Percentiles rank a stretch among this genome's conserved stretches.
phyloP scores from a whole-genome alignment of 2,329 filamentous ascomycete genomes.

The Pseudogymnoascus sp. region DNA sequence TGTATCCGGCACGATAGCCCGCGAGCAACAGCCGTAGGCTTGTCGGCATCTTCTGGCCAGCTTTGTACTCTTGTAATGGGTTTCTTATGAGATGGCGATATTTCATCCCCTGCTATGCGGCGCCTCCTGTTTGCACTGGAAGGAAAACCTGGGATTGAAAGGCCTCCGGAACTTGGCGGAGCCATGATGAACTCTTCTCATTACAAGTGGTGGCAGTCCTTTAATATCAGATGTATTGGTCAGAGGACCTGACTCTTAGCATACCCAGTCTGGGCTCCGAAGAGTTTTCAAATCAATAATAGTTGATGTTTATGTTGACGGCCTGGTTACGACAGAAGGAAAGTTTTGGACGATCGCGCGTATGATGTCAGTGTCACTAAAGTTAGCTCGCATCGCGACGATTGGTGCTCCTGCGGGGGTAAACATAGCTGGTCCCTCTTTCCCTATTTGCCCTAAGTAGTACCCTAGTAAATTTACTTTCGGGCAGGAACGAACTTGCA shows the following conservation, averaged over 20 bases:
- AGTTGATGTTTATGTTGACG: neutral
- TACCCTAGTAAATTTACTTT: neutral
- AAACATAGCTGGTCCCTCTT: neutral
- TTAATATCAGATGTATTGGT: neutral
- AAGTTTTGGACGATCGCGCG: neutral
- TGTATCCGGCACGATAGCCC: slow-evolving; percentile 66
- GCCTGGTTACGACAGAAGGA: neutral
- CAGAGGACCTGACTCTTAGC: neutral
- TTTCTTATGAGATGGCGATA: slow-evolving; percentile 19
- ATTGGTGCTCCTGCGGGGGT: no score
- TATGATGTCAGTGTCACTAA: neutral
- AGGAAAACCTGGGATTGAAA: neutral
- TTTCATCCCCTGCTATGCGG: slow-evolving; percentile 27
- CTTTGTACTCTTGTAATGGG: slow-evolving; percentile 28
- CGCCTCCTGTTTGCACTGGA: neutral
- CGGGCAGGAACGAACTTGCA: neutral
- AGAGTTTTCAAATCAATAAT: neutral
- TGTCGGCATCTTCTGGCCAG: slow-evolving; percentile 42
- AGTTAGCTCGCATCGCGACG: neutral
- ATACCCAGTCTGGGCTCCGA: neutral
- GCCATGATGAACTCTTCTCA: neutral
- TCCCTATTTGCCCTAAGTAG: neutral
- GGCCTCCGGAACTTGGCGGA: neutral
- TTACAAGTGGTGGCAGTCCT: neutral
- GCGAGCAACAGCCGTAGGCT: slow-evolving; percentile 71